Base-by-base conservation (phyloP, 192 early-diverging fungal genomes). In the Mortierella antarctica region DNA sequence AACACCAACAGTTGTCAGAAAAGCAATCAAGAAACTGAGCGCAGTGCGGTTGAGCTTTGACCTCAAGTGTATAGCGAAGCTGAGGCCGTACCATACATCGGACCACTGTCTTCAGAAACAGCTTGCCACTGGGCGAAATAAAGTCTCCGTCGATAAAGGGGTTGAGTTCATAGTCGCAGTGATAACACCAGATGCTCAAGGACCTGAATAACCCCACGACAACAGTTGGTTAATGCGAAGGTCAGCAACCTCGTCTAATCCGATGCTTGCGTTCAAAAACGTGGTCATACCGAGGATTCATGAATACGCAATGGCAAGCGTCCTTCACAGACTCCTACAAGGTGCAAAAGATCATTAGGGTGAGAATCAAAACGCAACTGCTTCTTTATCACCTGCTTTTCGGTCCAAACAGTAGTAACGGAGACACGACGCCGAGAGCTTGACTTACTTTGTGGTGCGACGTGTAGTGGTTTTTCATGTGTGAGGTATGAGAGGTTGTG, bases 281-380 rank as follows among this genome's bases (percentile, higher is more conserved):
- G 46, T 18, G 12, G 1, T 57, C 21, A 55, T 66, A 71, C 76
- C 65, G 74, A 52, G 83, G 83, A 44, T 84, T 84, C 52, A 82
- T 64, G 40, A 70, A 84, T 44, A 84, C 65, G 21, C 77, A 81
- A 62, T 84, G 83, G 48, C 73, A 82, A 12, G 77, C 57, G 56
- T 84, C 73, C n/a, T 71, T 71, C 46, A 74, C 72, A n/a, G 79
- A 63, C 14, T 82, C 71, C 79, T 82, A 61, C 31, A 31, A 31
- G 1, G 3, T 31, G 1, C 31, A 31, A 31, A 5, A n/a, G 10
- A 49, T 54, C 11, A 56, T 47, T 20, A 47, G 11, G 18, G 17
- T n/a, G 21, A 20, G 47, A 41, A 9, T 7, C 5, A 68, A 45
- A 50, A 50, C 40, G 39, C 21, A 62, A 0, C 31, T 31, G 31